Percentiles rank a stretch among this genome's conserved stretches.
Conservation (phyloP, 2,329 filamentous ascomycete genomes). For the Annulohypoxylon truncatum region DNA sequence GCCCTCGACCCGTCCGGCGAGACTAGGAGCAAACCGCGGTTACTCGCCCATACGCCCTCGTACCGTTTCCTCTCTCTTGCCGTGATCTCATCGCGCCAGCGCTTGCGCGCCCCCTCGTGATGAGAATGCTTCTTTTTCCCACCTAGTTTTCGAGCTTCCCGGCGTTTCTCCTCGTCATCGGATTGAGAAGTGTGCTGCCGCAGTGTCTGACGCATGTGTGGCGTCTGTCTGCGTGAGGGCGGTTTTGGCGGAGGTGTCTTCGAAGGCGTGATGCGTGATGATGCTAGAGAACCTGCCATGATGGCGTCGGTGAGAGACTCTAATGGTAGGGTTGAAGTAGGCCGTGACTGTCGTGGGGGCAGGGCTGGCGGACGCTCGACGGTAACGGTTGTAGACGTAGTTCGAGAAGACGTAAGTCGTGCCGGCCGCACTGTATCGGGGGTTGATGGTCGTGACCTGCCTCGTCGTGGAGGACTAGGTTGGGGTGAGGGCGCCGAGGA, state of each 20-base stretch:
- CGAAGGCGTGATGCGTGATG: conserved; percentile 62
- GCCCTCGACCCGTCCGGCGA: conserved; percentile 10
- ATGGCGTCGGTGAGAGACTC: conserved; percentile 79
- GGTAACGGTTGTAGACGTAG: conserved; percentile 6
- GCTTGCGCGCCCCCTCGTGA: conserved; percentile 78
- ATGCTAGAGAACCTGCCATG: conserved; percentile 78
- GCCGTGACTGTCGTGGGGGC: conserved; percentile 30
- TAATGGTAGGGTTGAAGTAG: conserved; percentile 61
- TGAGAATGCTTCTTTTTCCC: conserved; percentile 75
- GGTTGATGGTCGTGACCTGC: conserved; percentile 37
- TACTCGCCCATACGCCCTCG: conserved; percentile 87
- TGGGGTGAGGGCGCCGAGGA: conserved; percentile 53
- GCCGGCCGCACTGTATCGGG: conserved; percentile 35
- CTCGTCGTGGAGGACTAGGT: conserved; percentile 45
- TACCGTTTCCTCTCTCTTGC: conserved; percentile 81
- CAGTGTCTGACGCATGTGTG: conserved; percentile 73
- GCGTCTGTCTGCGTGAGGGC: conserved; percentile 59
- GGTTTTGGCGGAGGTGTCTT: conserved; percentile 53
- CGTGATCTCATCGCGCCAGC: conserved; percentile 82
- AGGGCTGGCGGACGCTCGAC: conserved; percentile 23
- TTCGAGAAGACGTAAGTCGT: conserved; percentile 36
- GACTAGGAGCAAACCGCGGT: conserved; percentile 69
- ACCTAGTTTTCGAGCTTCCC: conserved; percentile 63
- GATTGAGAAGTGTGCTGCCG: conserved; percentile 64
- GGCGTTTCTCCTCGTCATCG: conserved; percentile 65